Base-by-base conservation (phyloP, 768 basidiomycete species). In the Leccinum truebloodii region DNA sequence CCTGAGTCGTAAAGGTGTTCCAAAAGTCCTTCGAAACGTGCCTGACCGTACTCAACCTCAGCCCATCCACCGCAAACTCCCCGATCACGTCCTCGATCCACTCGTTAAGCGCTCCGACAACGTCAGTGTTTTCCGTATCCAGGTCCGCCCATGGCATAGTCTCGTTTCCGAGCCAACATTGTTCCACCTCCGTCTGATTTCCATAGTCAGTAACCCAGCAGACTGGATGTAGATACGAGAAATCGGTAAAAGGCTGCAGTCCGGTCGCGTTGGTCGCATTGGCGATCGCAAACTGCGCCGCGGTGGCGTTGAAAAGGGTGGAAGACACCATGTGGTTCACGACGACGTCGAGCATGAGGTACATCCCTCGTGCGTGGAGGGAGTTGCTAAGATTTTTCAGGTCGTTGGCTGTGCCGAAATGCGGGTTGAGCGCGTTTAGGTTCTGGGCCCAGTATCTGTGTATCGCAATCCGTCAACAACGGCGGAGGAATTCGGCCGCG, bases 281-380 rank as follows among this genome's bases (percentile, higher is more conserved):
- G 8, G 52, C 41, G 32, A 52, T 56, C 12, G 56, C 68, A 22
- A 74, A 60, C 51, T 61, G 46, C 26, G 70, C 59, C 1, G 71
- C 66, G 3, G 73, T 75, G 30, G 41, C 10, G 20, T 70, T 67
- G 58, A 71, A 61, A 49, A 71, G 64, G 60, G 58, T 52, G 26
- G 74, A 63, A 0, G 80, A 75, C 2, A 81, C 82, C 71, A 87
- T 78, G 67, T 87, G 85, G 65, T 87, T 86, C 61, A 87, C 78
- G 63, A 87, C 86, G 56, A 86, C 71, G 69, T 86, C 86, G 20
- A 87, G 70, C 83, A 87, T 86, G 59, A 86, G 76, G 69, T 77
- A 79, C 86, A 86, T 87, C 48, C 76, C 78, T 20, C 82, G 78
- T 2, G 68, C 63, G 60, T 86, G 86, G 28, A 86, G 68, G 7